Base-by-base conservation (phyloP, 108 stramenopile genomes). In the Skeletonema marinoi region DNA sequence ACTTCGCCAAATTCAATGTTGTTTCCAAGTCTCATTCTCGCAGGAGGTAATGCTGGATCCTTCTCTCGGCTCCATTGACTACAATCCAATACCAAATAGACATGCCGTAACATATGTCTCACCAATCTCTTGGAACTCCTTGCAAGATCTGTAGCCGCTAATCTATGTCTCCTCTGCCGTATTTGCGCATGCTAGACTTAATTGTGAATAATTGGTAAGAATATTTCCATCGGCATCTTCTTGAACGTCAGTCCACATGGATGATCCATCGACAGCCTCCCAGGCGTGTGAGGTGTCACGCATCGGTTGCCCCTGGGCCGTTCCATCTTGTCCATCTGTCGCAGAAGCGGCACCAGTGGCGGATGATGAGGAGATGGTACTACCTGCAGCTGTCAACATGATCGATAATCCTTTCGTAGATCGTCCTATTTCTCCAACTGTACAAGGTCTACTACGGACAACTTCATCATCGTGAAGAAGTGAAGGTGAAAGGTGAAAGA, bases 101-200 rank as follows among this genome's bases (percentile, higher is more conserved):
- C 73, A 67, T 95, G 91, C 16, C 94, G 92, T 69, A 95, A 86
- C 94, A 95, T 92, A 71, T 95, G 90, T 25, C 94, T 84, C n/a
- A 91, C 88, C 4, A 95, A 75, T 30, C 94, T 79, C 62, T 86
- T 76, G 65, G 87, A 83, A 16, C 86, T 71, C 44, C 87, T 85
- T 0, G 92, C 75, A 46, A 89, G 80, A 74, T 95, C 92, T 42
- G 87, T 90, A n/a, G 87, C 82, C 65, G 89, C 88, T 66, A 91
- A 76, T 30, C 91, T 88, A 66, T 91, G 86, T 9, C 92, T 78
- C 51, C 94, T 85, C 33, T 80, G 82, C 6, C 92, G 88, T 48
- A 92, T 88, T 60, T 85, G 72, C 30, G 89, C 79, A n/a, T 16
- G 93, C 91, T 13, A 80, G 60, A 54, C 75, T 71, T 1, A 83